Percentiles rank a stretch among this genome's conserved stretches.
Conservation (phyloP, 2,329 filamentous ascomycete species). For the Cladorrhinum sp. region DNA sequence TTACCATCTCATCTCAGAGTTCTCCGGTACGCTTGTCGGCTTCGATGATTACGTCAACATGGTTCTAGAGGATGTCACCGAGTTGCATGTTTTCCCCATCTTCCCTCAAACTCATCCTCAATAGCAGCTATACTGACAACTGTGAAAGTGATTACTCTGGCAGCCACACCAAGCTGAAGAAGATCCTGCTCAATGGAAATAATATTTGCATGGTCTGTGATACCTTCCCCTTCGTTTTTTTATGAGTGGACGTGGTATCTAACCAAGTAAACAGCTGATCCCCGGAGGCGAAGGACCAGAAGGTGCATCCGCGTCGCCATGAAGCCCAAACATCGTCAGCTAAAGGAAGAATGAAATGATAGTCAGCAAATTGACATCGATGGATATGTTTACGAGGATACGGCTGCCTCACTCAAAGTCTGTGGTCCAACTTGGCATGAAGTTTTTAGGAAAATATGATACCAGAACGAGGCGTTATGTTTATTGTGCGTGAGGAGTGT, state of each 20-base stretch:
- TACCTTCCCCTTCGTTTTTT: no score
- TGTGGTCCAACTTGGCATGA: background rate
- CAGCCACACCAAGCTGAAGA: conserved; percentile 81
- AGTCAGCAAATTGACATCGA: no score
- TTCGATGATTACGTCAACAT: conserved; percentile 97
- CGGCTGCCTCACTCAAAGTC: background rate
- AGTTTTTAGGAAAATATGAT: background rate
- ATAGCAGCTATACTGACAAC: background rate
- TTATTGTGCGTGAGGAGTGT: background rate
- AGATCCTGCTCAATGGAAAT: conserved; percentile 95
- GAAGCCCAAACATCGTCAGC: background rate
- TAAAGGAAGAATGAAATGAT: background rate
- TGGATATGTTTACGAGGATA: no score
- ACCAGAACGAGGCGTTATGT: background rate
- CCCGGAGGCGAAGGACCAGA: conserved; percentile 72
- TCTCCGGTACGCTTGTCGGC: conserved; percentile 87
- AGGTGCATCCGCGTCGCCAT: conserved; percentile 28
- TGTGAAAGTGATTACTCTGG: conserved; percentile 78
- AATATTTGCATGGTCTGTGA: conserved; percentile 98
- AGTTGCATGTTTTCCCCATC: conserved; percentile 45
- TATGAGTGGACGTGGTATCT: background rate
- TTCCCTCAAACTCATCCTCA: background rate
- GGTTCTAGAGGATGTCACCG: conserved; percentile 38
- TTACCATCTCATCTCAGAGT: conserved; percentile 59
- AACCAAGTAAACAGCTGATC: conserved; percentile 56